Evolutionary conservation across 768 basidiomycete genomes (phyloP).

Genomic region (Russula brevipes): DNA sequence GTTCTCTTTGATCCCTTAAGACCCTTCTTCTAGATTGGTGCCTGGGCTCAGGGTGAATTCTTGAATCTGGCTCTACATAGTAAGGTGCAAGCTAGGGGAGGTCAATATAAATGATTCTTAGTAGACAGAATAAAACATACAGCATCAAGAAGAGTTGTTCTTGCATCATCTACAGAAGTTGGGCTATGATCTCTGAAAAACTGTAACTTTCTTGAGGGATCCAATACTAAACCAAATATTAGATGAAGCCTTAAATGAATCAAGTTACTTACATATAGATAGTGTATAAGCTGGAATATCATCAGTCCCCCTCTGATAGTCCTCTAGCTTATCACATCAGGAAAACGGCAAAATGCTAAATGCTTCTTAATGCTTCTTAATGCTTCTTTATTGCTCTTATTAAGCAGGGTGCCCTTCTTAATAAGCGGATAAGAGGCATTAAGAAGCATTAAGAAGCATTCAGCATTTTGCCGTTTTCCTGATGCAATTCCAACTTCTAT

Average conservation of each 20-base stretch:
- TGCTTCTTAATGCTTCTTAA: too few relatives aligned
- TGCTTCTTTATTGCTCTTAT: too few relatives aligned
- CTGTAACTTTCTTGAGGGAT: not conserved
- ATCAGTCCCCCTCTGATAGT: not conserved
- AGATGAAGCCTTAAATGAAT: not conserved
- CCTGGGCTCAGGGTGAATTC: too few relatives aligned
- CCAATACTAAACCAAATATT: not conserved
- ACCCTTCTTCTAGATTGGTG: too few relatives aligned
- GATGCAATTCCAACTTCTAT: not conserved
- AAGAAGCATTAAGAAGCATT: too few relatives aligned
- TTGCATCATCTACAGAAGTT: not conserved
- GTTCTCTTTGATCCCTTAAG: too few relatives aligned
- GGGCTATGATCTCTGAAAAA: not conserved
- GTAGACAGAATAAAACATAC: not conserved
- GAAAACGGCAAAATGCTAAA: too few relatives aligned
- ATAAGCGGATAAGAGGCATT: too few relatives aligned
- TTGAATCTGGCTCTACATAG: too few relatives aligned
- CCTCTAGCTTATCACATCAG: not conserved
- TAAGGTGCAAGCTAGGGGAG: too few relatives aligned
- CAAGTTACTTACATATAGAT: not conserved
- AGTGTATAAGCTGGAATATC: not conserved
- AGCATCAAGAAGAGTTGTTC: not conserved
- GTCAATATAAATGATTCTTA: not conserved
- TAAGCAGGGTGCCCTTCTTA: too few relatives aligned
- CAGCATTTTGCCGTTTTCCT: too few relatives aligned